Base-by-base conservation (phyloP, 139 green algal genomes). In the Haematococcus sp. region DNA sequence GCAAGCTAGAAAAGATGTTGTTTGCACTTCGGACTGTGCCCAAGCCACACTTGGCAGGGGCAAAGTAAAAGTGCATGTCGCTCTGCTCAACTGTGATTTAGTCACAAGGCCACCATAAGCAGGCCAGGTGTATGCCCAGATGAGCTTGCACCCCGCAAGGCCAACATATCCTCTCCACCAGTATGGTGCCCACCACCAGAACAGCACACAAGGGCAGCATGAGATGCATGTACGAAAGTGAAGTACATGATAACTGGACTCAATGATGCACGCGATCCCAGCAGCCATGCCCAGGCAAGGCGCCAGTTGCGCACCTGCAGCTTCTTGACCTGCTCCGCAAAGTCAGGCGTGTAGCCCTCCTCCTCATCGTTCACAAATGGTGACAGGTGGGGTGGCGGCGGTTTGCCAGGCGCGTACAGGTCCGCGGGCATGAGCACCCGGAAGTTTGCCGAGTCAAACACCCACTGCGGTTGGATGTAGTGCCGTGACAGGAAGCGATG, bases 401-500 rank as follows among this genome's bases (percentile, higher is more conserved):
- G 68, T n/a, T 60, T 68, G 17, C 94, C 95, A 0, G 93, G 92
- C 23, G 74, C 82, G 75, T 99, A 99, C 34, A 87, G 78, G 17
- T 84, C 73, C 1, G 84, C 69, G 2, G 89, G 76, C 71, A 94
- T 79, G 51, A 98, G 82, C 74, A 97, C 76, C 0, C 89, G 74
- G 73, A 83, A 93, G 90, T 99, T 99, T 72, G 88, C 88, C 52
- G 74, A 88, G 91, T 99, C 96, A 63, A 97, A 93, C 43, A 98
- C 87, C 96, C 96, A 99, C 91, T 99, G 96, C 33, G 96, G 96
- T 84, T 98, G 93, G 33, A 99, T 88, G 72, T 98, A 99, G 66
- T 94, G 78, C 17, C 95, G 85, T 0, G 78, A 87, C 35, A 95
- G 76, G 76, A 86, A 87, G 32, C 75, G 73, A 81, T 95, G 90